Evolutionary conservation across 192 early-diverging fungal genomes (phyloP), one percentile per base, ranked within the genome.

Genomic region (Kappamyces sp.): DNA sequence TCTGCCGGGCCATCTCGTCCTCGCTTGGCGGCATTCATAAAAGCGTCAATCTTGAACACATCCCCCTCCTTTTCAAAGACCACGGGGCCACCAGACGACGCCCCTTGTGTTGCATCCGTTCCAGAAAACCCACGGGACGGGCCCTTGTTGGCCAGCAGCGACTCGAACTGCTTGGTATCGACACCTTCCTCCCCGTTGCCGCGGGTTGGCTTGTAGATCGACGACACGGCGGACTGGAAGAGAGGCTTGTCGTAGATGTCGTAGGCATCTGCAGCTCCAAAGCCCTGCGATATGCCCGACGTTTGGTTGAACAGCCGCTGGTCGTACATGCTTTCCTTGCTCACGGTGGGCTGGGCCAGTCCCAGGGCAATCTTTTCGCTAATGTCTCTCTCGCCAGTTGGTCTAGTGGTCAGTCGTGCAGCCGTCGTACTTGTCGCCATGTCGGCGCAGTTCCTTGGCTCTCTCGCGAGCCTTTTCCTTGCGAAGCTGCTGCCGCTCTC

Each of bases 291-390:
- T 40, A 96, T 75, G 14, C 91, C 96, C 59, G 83, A 79, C 1
- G 82, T 77, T 66, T 91, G 93, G 76, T 96, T 94, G 68, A 96
- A 99, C 47, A 99, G 71, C 45, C 96, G 84, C 45, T 89, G 81
- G 67, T 99, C 96, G 65, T 87, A 96, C 85, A 97, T 77, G 46
- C 88, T 84, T 48, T 99, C 96, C 66, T 86, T 87, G 39, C 86
- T 83, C 33, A 79, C 64, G 2, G 96, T 86, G 4, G 94, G 96
- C 58, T 94, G 90, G 29, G 93, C 95, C 53, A 96, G 71, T 22
- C 96, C 96, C 48, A 99, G 78, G 0, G 96, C 96, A 51, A 99
- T 89, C 69, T 95, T 98, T 75, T 99, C 96, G 0, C 94, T 98
- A 53, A 99, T 92, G 76, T 99, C 96, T 66, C 96, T 84, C 1